A percentile compares a stretch with the other conserved stretches of the same genome.
These are phyloP conservation scores for Fusarium anguioides DNA, from an alignment of 2,329 filamentous ascomycete species.

Conservation along the genomic window DNA sequence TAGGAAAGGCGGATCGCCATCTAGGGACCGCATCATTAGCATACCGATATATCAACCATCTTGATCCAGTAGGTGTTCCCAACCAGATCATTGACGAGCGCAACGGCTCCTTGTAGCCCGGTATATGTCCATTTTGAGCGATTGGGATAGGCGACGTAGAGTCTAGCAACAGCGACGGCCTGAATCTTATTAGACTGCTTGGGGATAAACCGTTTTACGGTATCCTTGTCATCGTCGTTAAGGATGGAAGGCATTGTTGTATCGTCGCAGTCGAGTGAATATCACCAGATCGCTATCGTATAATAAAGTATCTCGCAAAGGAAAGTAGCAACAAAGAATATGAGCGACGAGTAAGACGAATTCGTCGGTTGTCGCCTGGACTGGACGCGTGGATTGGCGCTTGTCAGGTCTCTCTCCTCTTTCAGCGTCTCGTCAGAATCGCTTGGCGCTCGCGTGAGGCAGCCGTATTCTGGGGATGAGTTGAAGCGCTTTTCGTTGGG, in stretches of 20 bases:
- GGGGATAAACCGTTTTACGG: constrained; percentile 91
- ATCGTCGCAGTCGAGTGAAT: constrained; percentile 27
- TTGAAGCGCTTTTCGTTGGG: constrained; percentile 16
- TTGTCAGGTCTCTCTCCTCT: constrained; percentile 36
- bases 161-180: constrained; percentile 89
- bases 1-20: constrained; percentile 1
- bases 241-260: constrained; percentile 75
- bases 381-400: constrained; percentile 44
- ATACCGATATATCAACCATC: constrained; percentile 93
- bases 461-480: constrained; percentile 25
- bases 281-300: constrained; percentile 1
- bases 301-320: not conserved
- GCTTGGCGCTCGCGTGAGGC: constrained; percentile 45
- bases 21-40: constrained; percentile 24
- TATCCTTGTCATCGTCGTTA: constrained; percentile 94
- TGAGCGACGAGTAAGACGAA: constrained; percentile 22
- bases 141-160: constrained; percentile 93
- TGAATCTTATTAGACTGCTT: constrained; percentile 98
- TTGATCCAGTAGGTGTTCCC: constrained; percentile 98
- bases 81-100: constrained; percentile 92
- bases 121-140: constrained; percentile 91
- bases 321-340: constrained; percentile 6
- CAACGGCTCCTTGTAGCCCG: constrained; percentile 89
- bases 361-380: constrained; percentile 25
- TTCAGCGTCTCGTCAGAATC: constrained; percentile 36